phyloP scores from a whole-genome alignment of 192 early-diverging fungal species.

The Chytriomyces sp. region DNA sequence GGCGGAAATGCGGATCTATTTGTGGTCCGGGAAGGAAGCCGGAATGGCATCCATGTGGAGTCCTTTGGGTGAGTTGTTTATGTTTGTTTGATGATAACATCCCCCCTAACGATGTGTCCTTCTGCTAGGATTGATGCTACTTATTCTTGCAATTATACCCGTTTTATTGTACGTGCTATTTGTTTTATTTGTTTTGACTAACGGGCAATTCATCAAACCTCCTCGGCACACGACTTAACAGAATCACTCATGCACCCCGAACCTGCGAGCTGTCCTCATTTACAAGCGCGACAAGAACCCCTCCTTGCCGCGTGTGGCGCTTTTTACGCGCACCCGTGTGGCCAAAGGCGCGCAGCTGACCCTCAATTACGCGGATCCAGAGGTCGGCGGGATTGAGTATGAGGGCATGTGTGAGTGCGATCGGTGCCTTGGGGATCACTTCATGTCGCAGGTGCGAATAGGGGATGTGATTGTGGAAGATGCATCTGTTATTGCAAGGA shows the following conservation, averaged over 20 bases:
- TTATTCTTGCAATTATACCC: slow-evolving; percentile 28
- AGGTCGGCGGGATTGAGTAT: too few species aligned
- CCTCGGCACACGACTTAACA: background rate
- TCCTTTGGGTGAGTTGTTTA: background rate
- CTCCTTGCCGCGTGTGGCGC: background rate
- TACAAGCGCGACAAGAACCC: background rate
- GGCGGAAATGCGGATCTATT: background rate
- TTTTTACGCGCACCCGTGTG: background rate
- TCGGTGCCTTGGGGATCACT: too few species aligned
- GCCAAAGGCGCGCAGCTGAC: background rate
- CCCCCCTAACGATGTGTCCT: background rate
- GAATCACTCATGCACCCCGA: slow-evolving; percentile 22
- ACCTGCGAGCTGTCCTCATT: slow-evolving; percentile 4
- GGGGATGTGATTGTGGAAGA: too few species aligned
- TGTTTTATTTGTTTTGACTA: background rate
- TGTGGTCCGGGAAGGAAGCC: background rate
- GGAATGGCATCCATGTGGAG: background rate
- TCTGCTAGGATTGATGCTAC: background rate
- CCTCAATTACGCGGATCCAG: slow-evolving; percentile 2
- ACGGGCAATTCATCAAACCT: background rate
- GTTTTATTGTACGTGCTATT: slow-evolving; percentile 8
- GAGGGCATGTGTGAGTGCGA: too few species aligned
- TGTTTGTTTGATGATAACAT: background rate
- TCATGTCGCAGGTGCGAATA: too few species aligned
- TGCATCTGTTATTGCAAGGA: too few species aligned